Percentiles rank a stretch among this genome's conserved stretches.
Evolutionary conservation across 2,329 filamentous ascomycete species (phyloP).

Genomic region (Colletotrichum sp.): DNA sequence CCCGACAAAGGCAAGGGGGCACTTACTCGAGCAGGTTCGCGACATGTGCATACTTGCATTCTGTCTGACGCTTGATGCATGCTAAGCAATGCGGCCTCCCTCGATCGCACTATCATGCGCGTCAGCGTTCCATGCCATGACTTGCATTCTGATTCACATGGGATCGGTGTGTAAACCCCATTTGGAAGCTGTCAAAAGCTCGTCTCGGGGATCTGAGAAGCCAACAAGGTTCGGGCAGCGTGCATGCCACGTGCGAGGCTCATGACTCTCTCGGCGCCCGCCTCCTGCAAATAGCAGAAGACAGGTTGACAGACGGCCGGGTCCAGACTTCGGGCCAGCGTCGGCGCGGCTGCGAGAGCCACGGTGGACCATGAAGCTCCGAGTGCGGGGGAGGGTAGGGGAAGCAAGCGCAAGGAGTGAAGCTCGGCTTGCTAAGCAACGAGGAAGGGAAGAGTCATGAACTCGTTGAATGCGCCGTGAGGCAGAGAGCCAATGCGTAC

Average conservation of each 20-base stretch:
- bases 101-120: constrained; percentile 68
- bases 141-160: neutral
- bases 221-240: neutral
- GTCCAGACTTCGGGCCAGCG: neutral
- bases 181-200: neutral
- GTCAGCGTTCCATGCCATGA: neutral
- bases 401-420: neutral
- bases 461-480: neutral
- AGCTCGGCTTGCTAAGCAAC: neutral
- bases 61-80: constrained; percentile 77
- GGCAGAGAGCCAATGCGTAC: constrained; percentile 26
- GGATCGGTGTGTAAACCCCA: neutral
- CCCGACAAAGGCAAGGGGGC: neutral
- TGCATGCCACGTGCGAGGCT: neutral
- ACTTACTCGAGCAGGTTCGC: constrained; percentile 79
- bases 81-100: constrained; percentile 72
- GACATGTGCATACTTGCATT: constrained; percentile 77
- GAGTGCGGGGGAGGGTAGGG: neutral
- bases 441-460: neutral
- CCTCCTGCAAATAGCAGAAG: neutral
- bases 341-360: neutral
- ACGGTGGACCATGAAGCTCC: neutral
- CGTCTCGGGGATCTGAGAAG: neutral
- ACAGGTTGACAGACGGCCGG: neutral
- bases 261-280: neutral